Percentiles rank a stretch among this genome's conserved stretches.
These are phyloP conservation scores for Didymella arachidicola DNA, from an alignment of 2,329 filamentous ascomycete genomes.

Conservation along the genomic window DNA sequence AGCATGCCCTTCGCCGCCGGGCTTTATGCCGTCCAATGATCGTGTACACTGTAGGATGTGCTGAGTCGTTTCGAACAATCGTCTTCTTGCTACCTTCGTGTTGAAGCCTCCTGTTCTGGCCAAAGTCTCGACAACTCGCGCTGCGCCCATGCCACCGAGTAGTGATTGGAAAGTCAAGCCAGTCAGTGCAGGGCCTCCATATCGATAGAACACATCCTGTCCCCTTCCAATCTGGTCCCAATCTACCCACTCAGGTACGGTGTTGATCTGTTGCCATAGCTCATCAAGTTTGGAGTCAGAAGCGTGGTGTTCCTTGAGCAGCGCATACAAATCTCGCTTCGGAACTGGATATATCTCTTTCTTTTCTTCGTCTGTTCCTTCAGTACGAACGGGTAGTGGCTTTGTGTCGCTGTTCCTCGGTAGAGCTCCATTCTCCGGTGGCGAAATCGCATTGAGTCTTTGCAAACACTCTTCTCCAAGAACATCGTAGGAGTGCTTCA, in stretches of 20 bases:
- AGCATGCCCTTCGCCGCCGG: conserved; percentile 70
- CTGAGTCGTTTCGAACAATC: conserved; percentile 77
- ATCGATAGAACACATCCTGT: conserved; percentile 80
- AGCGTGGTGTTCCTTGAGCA: conserved; percentile 66
- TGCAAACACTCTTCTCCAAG: conserved; percentile 72
- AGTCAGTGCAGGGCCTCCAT: conserved; percentile 71
- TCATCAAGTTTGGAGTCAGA: conserved; percentile 63
- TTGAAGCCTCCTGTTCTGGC: conserved; percentile 77
- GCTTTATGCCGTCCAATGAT: conserved; percentile 70
- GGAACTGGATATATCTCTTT: conserved; percentile 45
- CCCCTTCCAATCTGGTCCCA: conserved; percentile 78
- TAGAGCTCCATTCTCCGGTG: conserved; percentile 52
- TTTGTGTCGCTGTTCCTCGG: conserved; percentile 50
- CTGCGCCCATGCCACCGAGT: conserved; percentile 75
- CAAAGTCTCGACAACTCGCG: conserved; percentile 75
- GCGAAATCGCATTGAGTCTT: conserved; percentile 68
- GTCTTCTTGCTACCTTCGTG: conserved; percentile 69
- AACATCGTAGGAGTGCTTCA: conserved; percentile 73
- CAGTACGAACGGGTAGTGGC: conserved; percentile 35
- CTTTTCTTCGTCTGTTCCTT: conserved; percentile 42
- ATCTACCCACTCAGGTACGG: conserved; percentile 76
- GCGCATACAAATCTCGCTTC: conserved; percentile 67
- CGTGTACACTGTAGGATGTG: conserved; percentile 75
- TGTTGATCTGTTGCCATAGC: conserved; percentile 73
- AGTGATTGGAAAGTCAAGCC: conserved; percentile 70